Percentiles rank a stretch among this genome's conserved stretches.
phyloP scores from a whole-genome alignment of 1,284 basidiomycete genomes.

The Blastosporella zonata region DNA sequence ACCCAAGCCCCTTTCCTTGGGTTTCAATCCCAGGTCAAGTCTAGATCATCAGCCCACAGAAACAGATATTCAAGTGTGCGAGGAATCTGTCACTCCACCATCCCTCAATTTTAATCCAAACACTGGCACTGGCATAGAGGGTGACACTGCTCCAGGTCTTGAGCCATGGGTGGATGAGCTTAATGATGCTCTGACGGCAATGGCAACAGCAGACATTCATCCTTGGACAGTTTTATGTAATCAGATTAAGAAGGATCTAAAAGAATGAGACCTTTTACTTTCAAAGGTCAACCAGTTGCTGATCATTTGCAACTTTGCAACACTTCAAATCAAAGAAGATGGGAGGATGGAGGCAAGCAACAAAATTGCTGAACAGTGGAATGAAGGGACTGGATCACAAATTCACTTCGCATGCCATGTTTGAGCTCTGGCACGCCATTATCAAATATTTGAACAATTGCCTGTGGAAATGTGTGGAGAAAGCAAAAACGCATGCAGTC shows the following conservation, averaged over 20 bases:
- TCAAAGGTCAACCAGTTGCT: not conserved
- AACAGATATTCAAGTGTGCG: slow-evolving; percentile 8
- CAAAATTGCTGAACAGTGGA: slow-evolving; percentile 3
- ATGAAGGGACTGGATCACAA: not conserved
- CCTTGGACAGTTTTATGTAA: not conserved
- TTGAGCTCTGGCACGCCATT: slow-evolving; percentile 25
- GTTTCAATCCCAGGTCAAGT: too few species aligned
- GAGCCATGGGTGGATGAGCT: not conserved
- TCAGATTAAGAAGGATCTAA: not conserved
- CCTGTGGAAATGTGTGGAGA: slow-evolving; percentile 31
- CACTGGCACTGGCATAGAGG: not conserved
- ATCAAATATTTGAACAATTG: slow-evolving; percentile 36
- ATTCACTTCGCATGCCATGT: not conserved
- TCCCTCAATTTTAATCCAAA: not conserved
- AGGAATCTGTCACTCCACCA: not conserved
- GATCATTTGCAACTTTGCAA: not conserved
- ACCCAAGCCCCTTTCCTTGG: too few species aligned
- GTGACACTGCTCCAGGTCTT: too few species aligned
- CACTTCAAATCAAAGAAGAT: not conserved
- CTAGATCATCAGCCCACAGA: too few species aligned
- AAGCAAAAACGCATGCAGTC: slow-evolving; percentile 14
- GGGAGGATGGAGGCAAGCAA: not conserved
- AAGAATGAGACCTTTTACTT: not conserved
- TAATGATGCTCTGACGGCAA: not conserved
- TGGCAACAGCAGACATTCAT: not conserved